Evolutionary conservation across 345 rosid genomes (phyloP).

Genomic region (Theobroma cacao): DNA sequence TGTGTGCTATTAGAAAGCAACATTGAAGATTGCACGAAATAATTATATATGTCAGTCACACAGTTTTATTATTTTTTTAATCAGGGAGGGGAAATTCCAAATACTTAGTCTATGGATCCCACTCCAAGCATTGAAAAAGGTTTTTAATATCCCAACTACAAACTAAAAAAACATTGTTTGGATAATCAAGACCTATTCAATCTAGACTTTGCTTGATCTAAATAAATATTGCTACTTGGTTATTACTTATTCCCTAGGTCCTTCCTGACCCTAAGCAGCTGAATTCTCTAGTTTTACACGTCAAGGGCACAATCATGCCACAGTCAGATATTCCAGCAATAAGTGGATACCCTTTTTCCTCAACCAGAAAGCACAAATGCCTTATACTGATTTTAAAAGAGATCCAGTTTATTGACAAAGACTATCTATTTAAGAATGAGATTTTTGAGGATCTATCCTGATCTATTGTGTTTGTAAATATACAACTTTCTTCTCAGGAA

Average conservation of each 20-base stretch:
- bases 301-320: neutral
- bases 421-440: neutral
- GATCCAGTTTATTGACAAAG: neutral
- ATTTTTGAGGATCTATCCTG: neutral
- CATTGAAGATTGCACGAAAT: neutral
- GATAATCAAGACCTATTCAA: neutral
- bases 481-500: neutral
- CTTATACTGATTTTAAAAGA: neutral
- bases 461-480: neutral
- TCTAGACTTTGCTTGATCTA: neutral
- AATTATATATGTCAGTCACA: neutral
- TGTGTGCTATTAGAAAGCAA: conserved; percentile 12
- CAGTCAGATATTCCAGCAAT: neutral
- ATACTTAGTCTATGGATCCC: neutral
- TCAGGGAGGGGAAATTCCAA: neutral
- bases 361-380: neutral
- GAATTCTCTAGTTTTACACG: neutral
- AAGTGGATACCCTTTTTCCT: neutral
- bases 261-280: neutral
- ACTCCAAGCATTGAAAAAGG: neutral
- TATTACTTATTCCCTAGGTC: neutral
- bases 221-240: neutral
- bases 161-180: neutral
- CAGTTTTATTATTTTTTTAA: neutral
- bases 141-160: neutral